Evolutionary conservation across 331 rosid genomes (phyloP), one percentile per base, ranked within the genome.

Genomic region (Pyrus hybrid): DNA sequence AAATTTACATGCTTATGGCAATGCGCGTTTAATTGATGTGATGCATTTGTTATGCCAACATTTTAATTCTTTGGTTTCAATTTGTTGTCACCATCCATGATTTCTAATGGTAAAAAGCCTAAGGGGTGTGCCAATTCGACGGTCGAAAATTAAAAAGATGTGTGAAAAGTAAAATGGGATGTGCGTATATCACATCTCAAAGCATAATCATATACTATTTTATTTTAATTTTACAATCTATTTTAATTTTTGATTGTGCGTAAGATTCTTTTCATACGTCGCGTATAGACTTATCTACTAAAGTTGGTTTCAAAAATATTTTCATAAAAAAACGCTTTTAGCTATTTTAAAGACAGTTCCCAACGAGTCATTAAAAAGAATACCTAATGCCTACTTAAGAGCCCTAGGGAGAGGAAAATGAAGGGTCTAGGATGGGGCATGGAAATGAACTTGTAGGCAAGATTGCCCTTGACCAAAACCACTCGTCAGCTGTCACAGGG

Each of bases 1-100:
- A 41, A 26, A 62, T 41, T 73, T 41, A 51, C 77, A 62, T 62
- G 77, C 77, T 47, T 62, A 41, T 3, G 53, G 28, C 75, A 54
- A 26, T n/a, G 51, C 20, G 45, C 51, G 13, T 71, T 47, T 71
- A 58, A 8, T 10, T 23, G 76, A 60, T 60, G 57, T 73, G 57
- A 23, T 73, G 8, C 41, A 16, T 30, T 37, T 21, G 76, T 60
- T 73, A 45, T 68, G 70, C 25, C 43, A 64, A 37, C 49, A 66
- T 32, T 21, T 66, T 47, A 54, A 41, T 71, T 56, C 8, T 71
- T 56, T 51, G 57, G 21, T 51, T 51, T 51, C 57, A 51, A 51
- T 51, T 72, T 72, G 61, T 53, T 57, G 41, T 56, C 8, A 33
- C 28, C 68, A 16, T 17, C 43, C 43, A 63, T 63, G 23, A 63